phyloP scores from a whole-genome alignment of 208 protist species.

The Leishmania guyanensis region DNA sequence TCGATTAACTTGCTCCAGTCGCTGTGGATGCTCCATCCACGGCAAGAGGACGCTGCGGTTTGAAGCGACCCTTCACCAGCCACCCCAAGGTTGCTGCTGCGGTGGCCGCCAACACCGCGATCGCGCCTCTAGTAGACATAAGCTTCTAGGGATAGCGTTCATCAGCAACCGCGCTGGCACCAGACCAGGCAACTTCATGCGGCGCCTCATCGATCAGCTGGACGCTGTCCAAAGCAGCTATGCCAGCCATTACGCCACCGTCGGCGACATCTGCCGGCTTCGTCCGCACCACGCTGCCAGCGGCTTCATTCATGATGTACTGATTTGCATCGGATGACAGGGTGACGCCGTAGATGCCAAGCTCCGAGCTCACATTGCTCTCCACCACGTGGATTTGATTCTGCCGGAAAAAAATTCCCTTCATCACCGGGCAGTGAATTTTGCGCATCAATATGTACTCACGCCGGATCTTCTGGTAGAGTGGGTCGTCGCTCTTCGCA shows the following conservation, averaged over 20 bases:
- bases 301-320: constrained; percentile 53
- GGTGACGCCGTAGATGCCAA: constrained; percentile 88
- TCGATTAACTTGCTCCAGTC: not conserved
- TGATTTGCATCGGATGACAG: constrained; percentile 41
- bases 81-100: not conserved
- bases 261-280: constrained; percentile 91
- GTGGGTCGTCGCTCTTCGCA: constrained; percentile 23
- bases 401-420: constrained; percentile 60
- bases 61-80: not conserved
- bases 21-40: not conserved
- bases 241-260: constrained; percentile 94
- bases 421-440: constrained; percentile 66
- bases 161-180: not conserved
- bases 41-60: not conserved
- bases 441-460: constrained; percentile 93
- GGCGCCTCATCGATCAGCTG: constrained; percentile 10
- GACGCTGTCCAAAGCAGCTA: constrained; percentile 91
- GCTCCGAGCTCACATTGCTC: constrained; percentile 79
- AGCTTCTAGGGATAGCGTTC: not conserved
- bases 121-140: not conserved
- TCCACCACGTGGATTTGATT: constrained; percentile 55
- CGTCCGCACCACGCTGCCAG: constrained; percentile 91
- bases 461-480: constrained; percentile 57
- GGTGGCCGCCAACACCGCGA: not conserved
- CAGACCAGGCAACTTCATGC: not conserved